Evolutionary conservation across 192 early-diverging fungal species (phyloP).

Genomic region (Rhizophagus clarus): DNA sequence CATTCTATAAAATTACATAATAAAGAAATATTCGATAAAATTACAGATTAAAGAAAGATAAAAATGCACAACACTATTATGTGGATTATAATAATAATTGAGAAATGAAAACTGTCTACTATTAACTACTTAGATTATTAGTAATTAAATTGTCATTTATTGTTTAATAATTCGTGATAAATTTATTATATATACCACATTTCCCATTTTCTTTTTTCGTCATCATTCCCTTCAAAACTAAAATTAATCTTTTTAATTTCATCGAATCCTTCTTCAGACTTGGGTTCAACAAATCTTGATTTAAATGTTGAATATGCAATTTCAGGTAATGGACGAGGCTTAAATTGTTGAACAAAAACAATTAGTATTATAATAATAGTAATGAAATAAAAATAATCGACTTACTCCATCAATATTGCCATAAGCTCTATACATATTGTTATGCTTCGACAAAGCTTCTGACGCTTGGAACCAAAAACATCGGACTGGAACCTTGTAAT

Average conservation of each 20-base stretch:
- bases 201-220: conserved; percentile 8
- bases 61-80: too few relatives aligned
- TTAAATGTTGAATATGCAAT: conserved; percentile 13
- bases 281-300: conserved; percentile 21
- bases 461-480: conserved; percentile 65
- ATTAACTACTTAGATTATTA: too few relatives aligned
- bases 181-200: conserved; percentile 18
- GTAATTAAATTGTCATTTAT: too few relatives aligned
- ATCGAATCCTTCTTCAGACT: conserved; percentile 29
- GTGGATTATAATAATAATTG: too few relatives aligned
- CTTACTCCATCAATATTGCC: background rate
- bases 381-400: background rate
- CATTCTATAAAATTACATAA: too few relatives aligned
- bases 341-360: background rate
- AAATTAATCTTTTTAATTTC: conserved; percentile 30
- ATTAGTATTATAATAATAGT: background rate
- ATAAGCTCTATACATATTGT: conserved; percentile 72
- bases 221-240: conserved; percentile 25
- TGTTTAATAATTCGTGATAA: too few relatives aligned
- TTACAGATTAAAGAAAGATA: too few relatives aligned
- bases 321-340: conserved; percentile 13
- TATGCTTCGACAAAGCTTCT: conserved; percentile 70
- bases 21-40: too few relatives aligned
- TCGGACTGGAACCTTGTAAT: conserved; percentile 55
- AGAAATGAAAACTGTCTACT: too few relatives aligned